phyloP scores from a whole-genome alignment of 2,329 filamentous ascomycete genomes.

The Remersonia thermophila region DNA sequence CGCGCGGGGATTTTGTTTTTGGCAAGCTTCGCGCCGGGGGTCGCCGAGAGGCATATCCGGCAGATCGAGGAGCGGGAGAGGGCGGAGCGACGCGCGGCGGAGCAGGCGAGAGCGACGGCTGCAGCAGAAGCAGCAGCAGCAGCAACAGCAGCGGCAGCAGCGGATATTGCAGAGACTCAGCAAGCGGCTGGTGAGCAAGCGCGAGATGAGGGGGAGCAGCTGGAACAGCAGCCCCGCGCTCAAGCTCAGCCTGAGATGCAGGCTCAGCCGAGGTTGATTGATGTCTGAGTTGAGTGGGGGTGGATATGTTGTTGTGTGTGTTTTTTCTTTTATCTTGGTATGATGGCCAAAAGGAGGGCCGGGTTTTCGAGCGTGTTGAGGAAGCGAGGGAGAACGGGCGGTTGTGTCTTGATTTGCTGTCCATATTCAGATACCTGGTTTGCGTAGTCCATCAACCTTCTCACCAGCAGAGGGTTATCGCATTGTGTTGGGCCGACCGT shows the following conservation, averaged over 20 bases:
- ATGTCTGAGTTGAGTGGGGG: slow-evolving; percentile 1
- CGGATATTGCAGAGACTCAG: not conserved
- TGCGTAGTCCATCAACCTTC: too few species aligned
- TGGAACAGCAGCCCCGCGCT: not conserved
- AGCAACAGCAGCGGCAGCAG: slow-evolving; percentile 1
- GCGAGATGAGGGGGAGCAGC: slow-evolving; percentile 1
- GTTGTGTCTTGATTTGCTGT: too few species aligned
- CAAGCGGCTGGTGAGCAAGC: not conserved
- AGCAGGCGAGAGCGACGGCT: slow-evolving; percentile 27
- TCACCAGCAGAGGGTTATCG: too few species aligned
- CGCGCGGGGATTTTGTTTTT: slow-evolving; percentile 50
- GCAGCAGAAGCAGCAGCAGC: slow-evolving; percentile 9
- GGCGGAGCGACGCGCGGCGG: slow-evolving; percentile 33
- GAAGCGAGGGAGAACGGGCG: too few species aligned
- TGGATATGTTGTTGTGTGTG: not conserved
- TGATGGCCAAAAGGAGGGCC: too few species aligned
- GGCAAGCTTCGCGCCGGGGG: slow-evolving; percentile 52
- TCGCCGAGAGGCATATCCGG: slow-evolving; percentile 53
- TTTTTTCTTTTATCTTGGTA: too few species aligned
- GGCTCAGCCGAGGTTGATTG: slow-evolving; percentile 4
- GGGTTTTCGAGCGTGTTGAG: too few species aligned
- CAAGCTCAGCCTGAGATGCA: not conserved
- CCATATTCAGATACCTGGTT: too few species aligned
- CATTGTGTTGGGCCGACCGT: too few species aligned
- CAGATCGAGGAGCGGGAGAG: slow-evolving; percentile 41